These are phyloP conservation scores for Neurospora pannonica DNA, from an alignment of 495 filamentous ascomycete genomes.

Conservation along the genomic window DNA sequence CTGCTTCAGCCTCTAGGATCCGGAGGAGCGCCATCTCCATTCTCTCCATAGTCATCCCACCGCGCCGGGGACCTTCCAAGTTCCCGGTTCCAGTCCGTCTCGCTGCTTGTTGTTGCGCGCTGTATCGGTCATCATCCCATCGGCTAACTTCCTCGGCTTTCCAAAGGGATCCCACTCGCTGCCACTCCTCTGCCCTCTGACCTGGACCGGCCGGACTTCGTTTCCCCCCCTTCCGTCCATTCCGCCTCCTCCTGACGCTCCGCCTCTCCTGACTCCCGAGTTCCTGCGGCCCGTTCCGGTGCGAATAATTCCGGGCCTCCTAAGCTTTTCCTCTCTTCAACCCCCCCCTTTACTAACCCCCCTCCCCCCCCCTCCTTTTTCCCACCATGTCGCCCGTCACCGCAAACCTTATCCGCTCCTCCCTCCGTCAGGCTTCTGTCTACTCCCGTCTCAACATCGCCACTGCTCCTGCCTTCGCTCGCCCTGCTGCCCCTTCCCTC, in stretches of 20 bases:
- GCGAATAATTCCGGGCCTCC: conserved; percentile 4
- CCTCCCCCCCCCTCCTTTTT: conserved; percentile 4
- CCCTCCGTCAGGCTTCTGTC: conserved; percentile 14
- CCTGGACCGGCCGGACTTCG: neutral
- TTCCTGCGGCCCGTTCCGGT: conserved; percentile 15
- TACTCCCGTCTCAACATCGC: conserved; percentile 1
- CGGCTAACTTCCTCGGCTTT: conserved; percentile 3
- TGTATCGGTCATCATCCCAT: neutral
- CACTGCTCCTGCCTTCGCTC: neutral
- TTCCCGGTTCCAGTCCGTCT: neutral
- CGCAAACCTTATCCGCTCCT: conserved; percentile 18
- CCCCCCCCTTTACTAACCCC: conserved; percentile 7
- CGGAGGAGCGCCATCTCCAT: neutral
- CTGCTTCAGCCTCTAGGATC: neutral
- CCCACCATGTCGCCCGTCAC: conserved; percentile 22
- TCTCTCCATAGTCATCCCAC: neutral
- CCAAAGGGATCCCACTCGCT: neutral
- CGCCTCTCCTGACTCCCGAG: neutral
- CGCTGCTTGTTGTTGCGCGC: neutral
- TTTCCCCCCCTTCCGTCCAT: neutral
- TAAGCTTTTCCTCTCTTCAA: neutral
- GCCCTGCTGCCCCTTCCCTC: conserved; percentile 10
- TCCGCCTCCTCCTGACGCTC: neutral
- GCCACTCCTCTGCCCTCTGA: neutral
- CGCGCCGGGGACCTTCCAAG: neutral